These are phyloP conservation scores for Globisporangium lucens DNA, from an alignment of 352 stramenopile genomes.

Conservation along the genomic window DNA sequence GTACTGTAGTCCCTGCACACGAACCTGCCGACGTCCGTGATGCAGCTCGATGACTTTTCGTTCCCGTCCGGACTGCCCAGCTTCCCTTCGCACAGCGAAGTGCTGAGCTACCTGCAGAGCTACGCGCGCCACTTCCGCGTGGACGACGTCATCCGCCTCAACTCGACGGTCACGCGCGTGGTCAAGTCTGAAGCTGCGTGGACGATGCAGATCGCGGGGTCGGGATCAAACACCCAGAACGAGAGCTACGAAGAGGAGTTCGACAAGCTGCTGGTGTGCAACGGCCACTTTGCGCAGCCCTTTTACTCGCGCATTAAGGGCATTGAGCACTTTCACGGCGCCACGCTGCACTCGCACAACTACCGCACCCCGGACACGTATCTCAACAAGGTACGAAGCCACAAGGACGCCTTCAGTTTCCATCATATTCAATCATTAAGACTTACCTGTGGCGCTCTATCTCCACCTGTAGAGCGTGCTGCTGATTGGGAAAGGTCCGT, in stretches of 20 bases:
- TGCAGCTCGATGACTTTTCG: constrained; percentile 69
- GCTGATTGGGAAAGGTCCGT: constrained; percentile 63
- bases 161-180: constrained; percentile 49
- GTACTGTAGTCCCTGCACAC: constrained; percentile 77
- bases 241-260: constrained; percentile 62
- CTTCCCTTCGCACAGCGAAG: constrained; percentile 60
- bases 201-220: constrained; percentile 38
- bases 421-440: not conserved
- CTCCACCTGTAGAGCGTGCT: constrained; percentile 40
- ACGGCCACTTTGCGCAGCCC: constrained; percentile 71
- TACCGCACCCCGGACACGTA: constrained; percentile 50
- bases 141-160: constrained; percentile 41
- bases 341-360: constrained; percentile 46
- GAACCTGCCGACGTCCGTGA: constrained; percentile 75
- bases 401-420: not conserved
- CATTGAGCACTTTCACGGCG: constrained; percentile 45
- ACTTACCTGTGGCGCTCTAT: not conserved
- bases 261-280: constrained; percentile 77
- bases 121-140: constrained; percentile 61
- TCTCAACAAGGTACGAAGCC: constrained; percentile 31
- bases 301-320: constrained; percentile 45
- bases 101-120: constrained; percentile 67
- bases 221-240: constrained; percentile 6
- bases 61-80: constrained; percentile 52
- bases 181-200: constrained; percentile 34